phyloP scores from a whole-genome alignment of 2,329 filamentous ascomycete genomes.

The Xylariomycetidae sp. region DNA sequence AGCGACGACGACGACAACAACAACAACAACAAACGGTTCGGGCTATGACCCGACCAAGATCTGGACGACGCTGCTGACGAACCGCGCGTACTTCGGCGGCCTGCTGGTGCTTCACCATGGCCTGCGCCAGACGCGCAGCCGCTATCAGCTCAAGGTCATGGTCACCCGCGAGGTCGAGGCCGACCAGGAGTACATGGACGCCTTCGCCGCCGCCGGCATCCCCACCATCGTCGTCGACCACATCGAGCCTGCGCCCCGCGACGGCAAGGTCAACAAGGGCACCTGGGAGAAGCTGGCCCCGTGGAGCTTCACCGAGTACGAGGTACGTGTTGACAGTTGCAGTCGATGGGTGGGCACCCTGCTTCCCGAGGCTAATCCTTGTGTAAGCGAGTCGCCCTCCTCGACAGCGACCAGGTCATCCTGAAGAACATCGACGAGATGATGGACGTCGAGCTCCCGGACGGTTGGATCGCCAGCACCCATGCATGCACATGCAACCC shows the following conservation, averaged over 20 bases:
- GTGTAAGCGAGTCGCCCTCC: slow-evolving; percentile 27
- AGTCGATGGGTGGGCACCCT: no score
- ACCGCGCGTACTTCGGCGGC: slow-evolving; percentile 26
- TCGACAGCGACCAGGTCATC: slow-evolving; percentile 28
- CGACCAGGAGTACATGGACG: slow-evolving; percentile 29
- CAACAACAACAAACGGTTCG: no score
- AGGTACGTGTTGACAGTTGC: slow-evolving; percentile 18
- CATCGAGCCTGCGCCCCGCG: slow-evolving; percentile 27
- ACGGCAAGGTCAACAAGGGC: slow-evolving; percentile 27
- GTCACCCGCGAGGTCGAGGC: slow-evolving; percentile 26
- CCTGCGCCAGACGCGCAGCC: slow-evolving; percentile 20
- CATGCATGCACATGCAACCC: slow-evolving; percentile 28
- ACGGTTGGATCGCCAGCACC: slow-evolving; percentile 27
- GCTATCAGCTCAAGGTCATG: slow-evolving; percentile 27
- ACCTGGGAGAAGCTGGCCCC: slow-evolving; percentile 31
- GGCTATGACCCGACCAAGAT: slow-evolving; percentile 25
- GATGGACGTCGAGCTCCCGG: slow-evolving; percentile 24
- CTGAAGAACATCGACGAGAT: slow-evolving; percentile 27
- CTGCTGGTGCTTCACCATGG: slow-evolving; percentile 24
- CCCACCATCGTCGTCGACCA: slow-evolving; percentile 28
- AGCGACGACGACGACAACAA: slow-evolving; percentile 3
- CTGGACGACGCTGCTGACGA: slow-evolving; percentile 27
- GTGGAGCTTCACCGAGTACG: slow-evolving; percentile 25
- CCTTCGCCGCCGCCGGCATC: slow-evolving; percentile 26
- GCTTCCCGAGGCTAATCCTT: no score